A percentile compares a stretch with the other conserved stretches of the same genome.
phyloP scores from a whole-genome alignment of 2,329 filamentous ascomycete genomes.

The Anthostomella pinea region DNA sequence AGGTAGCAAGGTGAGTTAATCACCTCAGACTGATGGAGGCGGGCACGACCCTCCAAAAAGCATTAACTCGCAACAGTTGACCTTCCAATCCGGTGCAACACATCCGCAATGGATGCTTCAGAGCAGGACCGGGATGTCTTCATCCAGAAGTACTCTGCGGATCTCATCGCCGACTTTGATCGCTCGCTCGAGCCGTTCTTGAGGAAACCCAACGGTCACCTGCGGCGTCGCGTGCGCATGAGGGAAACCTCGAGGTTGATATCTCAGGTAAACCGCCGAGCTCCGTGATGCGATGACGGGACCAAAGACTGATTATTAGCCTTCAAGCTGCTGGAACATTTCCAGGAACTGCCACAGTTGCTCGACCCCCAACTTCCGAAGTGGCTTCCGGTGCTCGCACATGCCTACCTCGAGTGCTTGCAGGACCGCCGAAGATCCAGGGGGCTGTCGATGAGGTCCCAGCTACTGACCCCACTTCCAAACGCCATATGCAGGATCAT shows the following conservation, averaged over 20 bases:
- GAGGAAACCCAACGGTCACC: slow-evolving; percentile 47
- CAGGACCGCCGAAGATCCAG: slow-evolving; percentile 43
- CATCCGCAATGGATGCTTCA: slow-evolving; percentile 52
- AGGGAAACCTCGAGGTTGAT: slow-evolving; percentile 49
- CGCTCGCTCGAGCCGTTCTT: slow-evolving; percentile 50
- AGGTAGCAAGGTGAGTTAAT: no score
- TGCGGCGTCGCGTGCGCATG: slow-evolving; percentile 49
- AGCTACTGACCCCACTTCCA: slow-evolving; percentile 55
- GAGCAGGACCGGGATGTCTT: slow-evolving; percentile 61
- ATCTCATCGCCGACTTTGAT: slow-evolving; percentile 59
- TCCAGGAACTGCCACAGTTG: slow-evolving; percentile 93
- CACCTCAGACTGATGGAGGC: no score
- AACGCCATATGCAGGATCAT: slow-evolving; percentile 75
- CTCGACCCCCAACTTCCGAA: slow-evolving; percentile 78
- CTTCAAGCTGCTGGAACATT: slow-evolving; percentile 69
- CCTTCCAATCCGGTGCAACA: no score
- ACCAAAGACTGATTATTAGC: slow-evolving; percentile 16
- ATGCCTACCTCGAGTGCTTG: slow-evolving; percentile 71
- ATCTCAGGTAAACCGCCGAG: slow-evolving; percentile 38
- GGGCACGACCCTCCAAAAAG: no score
- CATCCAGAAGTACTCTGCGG: slow-evolving; percentile 58
- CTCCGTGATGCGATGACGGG: slow-evolving; percentile 7
- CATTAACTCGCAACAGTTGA: no score
- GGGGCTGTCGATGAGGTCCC: slow-evolving; percentile 34
- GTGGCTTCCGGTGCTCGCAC: slow-evolving; percentile 71